Base-by-base conservation (phyloP, 2,329 filamentous ascomycete species). In the Sphaerostilbella broomeana region DNA sequence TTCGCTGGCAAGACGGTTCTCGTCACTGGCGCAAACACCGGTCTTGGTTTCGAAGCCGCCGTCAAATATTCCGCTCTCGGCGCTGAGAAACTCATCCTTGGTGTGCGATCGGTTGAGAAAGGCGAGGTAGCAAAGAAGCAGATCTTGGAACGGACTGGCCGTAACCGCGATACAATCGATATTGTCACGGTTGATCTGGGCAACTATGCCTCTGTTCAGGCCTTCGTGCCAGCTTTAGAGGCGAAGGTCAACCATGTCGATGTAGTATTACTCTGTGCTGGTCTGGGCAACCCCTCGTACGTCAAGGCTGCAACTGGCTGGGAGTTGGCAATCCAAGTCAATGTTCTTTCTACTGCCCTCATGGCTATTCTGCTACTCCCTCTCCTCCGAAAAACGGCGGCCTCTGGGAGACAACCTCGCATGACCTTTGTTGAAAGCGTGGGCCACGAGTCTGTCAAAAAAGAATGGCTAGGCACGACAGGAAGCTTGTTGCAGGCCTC, bases 281-380 rank as follows among this genome's bases (percentile, higher is more conserved):
- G 67, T n/a, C 36, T 67, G 5, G 62, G 62, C 45, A 59, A 61
- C 31, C 52, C 59, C 11, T 50, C 57, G 16, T 68, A 62, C 45
- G 46, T 42, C 3, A 40, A 50, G 1, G 62, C 62, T 0, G 34
- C 54, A 1, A 64, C 68, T 10, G 70, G 68, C 4, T 72, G 65
- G 59, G 72, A 75, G 43, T 57, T 63, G 32, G 68, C 63, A 1
- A 44, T 79, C 5, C 74, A 79, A 53, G 69, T 79, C 47, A 79
- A 80, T 48, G 63, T 69, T 1, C 55, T 81, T 1, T 77, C 74
- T 2, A 79, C 72, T 1, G 63, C 68, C 5, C 59, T 79, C 0
- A 56, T 81, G 10, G 70, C 64, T 1, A 40, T 77, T 3, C 52
- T 77, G 0, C 60, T 81, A 17, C 57, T 75, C 2, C 69, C 69